phyloP scores from a whole-genome alignment of 352 stramenopile genomes.

The Aphanomyces invadans region DNA sequence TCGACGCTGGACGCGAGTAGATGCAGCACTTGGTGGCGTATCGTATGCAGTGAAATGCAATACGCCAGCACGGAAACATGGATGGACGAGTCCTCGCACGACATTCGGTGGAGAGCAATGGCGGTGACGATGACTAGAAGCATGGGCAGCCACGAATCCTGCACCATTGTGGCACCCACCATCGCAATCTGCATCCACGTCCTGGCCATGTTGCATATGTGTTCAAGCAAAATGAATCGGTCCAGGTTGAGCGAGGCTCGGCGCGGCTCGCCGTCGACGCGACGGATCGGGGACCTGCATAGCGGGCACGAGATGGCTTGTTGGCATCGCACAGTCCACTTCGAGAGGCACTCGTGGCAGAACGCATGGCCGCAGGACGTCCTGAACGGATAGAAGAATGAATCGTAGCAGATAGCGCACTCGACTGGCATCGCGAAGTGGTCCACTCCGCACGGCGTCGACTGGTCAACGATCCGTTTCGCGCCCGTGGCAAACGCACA shows the following conservation, averaged over 20 bases:
- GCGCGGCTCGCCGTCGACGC: not conserved
- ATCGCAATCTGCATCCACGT: not conserved
- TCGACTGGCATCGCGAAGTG: not conserved
- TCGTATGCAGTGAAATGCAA: no score
- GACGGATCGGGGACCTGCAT: not conserved
- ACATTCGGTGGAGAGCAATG: no score
- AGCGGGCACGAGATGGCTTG: constrained; percentile 11
- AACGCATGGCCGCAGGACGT: constrained; percentile 16
- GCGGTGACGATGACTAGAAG: no score
- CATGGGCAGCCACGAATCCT: no score
- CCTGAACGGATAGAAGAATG: not conserved
- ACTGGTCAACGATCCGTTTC: not conserved
- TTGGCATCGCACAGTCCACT: not conserved
- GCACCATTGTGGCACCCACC: not conserved
- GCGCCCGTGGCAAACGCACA: not conserved
- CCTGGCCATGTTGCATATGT: no score
- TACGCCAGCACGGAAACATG: no score
- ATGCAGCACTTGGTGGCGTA: no score
- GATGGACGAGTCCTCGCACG: no score
- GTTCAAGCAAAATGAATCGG: not conserved
- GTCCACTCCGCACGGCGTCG: not conserved
- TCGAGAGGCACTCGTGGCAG: constrained; percentile 3
- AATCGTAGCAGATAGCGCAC: constrained; percentile 18
- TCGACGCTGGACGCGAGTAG: no score
- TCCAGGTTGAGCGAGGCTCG: not conserved